These are phyloP conservation scores for Malassezia nana DNA, from an alignment of 1,284 basidiomycete species.

Conservation along the genomic window DNA sequence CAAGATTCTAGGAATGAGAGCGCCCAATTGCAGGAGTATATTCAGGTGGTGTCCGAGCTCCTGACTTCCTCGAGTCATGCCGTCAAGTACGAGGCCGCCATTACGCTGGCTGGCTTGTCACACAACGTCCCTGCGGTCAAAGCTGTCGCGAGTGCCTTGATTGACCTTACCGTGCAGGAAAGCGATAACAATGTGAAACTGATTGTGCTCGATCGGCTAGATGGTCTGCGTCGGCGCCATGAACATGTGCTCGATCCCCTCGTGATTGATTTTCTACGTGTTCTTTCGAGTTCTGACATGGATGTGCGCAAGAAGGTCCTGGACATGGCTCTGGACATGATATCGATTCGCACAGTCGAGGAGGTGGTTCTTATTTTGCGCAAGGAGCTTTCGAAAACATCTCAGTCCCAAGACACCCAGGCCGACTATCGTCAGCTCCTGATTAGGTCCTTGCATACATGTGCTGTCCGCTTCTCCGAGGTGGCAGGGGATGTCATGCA, in stretches of 20 bases:
- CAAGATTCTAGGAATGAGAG: conserved; percentile 76
- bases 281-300: conserved; percentile 85
- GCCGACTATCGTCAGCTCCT: conserved; percentile 90
- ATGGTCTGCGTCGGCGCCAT: conserved; percentile 71
- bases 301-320: conserved; percentile 92
- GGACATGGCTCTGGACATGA: conserved; percentile 81
- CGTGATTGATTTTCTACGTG: conserved; percentile 90
- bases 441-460: conserved; percentile 93
- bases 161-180: conserved; percentile 84
- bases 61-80: conserved; percentile 81
- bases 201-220: conserved; percentile 88
- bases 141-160: conserved; percentile 80
- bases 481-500: conserved; percentile 92
- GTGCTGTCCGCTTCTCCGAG: conserved; percentile 95
- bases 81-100: conserved; percentile 96
- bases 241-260: conserved; percentile 82
- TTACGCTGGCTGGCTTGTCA: conserved; percentile 83
- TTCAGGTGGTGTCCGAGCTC: conserved; percentile 88
- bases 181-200: conserved; percentile 99
- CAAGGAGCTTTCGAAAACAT: conserved; percentile 75
- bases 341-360: conserved; percentile 89
- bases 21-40: conserved; percentile 60
- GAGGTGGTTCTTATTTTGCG: conserved; percentile 93
- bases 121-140: conserved; percentile 94
- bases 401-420: conserved; percentile 55